Base-by-base conservation (phyloP, 2,329 filamentous ascomycete genomes). In the Penicillium capsulatum region DNA sequence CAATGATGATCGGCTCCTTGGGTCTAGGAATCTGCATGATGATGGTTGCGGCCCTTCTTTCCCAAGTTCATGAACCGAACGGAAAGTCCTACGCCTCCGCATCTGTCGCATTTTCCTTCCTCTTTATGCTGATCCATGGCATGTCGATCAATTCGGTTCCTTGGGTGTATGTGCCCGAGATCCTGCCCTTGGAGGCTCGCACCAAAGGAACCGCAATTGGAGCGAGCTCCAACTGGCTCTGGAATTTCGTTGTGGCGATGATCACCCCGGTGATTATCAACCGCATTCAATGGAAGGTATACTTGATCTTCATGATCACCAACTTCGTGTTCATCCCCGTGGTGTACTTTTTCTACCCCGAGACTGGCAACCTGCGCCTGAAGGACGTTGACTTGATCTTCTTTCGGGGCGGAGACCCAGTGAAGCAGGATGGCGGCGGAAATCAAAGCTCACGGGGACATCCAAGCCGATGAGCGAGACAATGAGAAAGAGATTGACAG, bases 251-350 rank as follows among this genome's bases (percentile, higher is more conserved):
- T 24, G 42, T 44, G 4, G 42, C 37, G 15, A 37, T 40, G n/a
- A 37, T 44, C 8, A 44, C 37, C 11, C 42, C 34, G 6, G 22
- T 37, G 19, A 34, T 37, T 1, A 17, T 30, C 6, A 16, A 34
- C 7, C 40, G 29, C 22, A 40, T 44, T 7, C 31, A 32, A 10
- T 44, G 37, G 37, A 44, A 63, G 45, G 59, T 55, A 9, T 65
- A 64, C 37, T 44, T 65, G 17, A 60, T 64, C 29, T 65, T 65
- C 47, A 64, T 63, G 61, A 51, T 53, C 32, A 57, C 53, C 1
- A 64, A 64, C 38, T 51, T 61, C 6, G 43, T 55, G 8, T 63
- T 65, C 31, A 50, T 63, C 16, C 60, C 61, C 2, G 33, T 42
- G 5, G 26, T 49, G 11, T 49, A 46, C 29, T 40, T 49, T 27